Conservation (phyloP, 2,329 filamentous ascomycete species). For the Plectosphaerella sp. region DNA sequence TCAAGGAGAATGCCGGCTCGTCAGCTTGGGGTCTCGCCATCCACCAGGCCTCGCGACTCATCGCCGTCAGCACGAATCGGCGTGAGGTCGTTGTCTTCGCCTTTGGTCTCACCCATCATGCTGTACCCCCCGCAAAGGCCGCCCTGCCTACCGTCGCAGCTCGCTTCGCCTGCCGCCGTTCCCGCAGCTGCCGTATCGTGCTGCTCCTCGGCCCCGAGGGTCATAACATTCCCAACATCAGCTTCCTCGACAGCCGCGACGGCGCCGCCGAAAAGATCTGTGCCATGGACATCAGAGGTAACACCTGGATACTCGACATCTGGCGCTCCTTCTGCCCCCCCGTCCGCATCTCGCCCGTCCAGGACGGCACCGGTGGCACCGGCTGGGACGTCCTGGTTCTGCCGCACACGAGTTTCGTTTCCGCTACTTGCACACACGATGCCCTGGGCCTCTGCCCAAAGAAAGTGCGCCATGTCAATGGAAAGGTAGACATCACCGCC, state of each 20-base stretch:
- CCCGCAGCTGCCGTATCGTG: conserved; percentile 46
- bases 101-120: conserved; percentile 28
- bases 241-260: conserved; percentile 39
- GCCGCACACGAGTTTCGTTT: conserved; percentile 36
- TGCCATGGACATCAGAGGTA: conserved; percentile 46
- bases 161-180: conserved; percentile 32
- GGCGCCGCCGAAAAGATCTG: conserved; percentile 46
- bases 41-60: conserved; percentile 74
- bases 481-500: conserved; percentile 7
- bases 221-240: conserved; percentile 49
- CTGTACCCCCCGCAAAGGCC: not conserved
- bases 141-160: conserved; percentile 20
- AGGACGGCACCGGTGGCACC: conserved; percentile 11
- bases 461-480: conserved; percentile 6
- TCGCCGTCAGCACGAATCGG: conserved; percentile 81
- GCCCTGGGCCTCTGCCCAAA: conserved; percentile 2
- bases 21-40: conserved; percentile 90
- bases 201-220: conserved; percentile 33
- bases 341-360: conserved; percentile 1
- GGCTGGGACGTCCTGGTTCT: conserved; percentile 48
- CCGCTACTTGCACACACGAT: conserved; percentile 16
- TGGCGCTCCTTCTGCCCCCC: conserved; percentile 31
- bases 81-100: conserved; percentile 49
- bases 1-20: conserved; percentile 68
- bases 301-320: conserved; percentile 46